Base-by-base conservation (phyloP, 2,329 filamentous ascomycete genomes). In the Lecanicillium sp. region DNA sequence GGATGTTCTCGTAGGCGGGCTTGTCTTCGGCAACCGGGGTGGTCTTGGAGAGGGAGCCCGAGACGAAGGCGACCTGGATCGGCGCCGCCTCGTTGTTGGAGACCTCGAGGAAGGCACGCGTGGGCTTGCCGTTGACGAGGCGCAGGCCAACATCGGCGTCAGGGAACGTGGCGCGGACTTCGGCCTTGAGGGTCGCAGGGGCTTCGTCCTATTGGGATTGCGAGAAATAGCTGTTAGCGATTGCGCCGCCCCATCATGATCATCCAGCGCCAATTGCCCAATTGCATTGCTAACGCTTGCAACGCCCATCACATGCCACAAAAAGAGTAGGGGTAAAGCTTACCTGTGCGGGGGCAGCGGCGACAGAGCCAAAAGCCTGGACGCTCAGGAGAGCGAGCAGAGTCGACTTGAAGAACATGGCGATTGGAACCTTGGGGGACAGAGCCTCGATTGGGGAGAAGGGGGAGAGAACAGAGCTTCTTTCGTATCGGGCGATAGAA, bases 81-180 rank as follows among this genome's bases (percentile, higher is more conserved):
- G 88, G 75, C 37, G 72, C 71, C 11, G 77, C 71, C 66, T 98
- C 92, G 45, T 86, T 72, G 71, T 98, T 98, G 60, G 72, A 77
- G 59, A 98, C 72, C 54, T 87, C 80, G 52, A 98, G 68, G 39
- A 94, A 66, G 27, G 88, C 84, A 61, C 85, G 79, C 47, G 88
- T 95, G 30, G 87, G 79, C 49, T 83, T 81, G 56, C 88, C 87
- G 60, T 98, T 98, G 71, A 97, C 77, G 51, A 97, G 80, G 77
- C 94, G 95, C 52, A 97, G 80, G 54, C 90, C 92, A 52, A 96
- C 92, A 69, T 94, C 87, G 68, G 81, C 60, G 57, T 82, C 69
- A 64, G 77, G 66, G 69, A 79, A 76, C 60, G 69, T 71, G 43
- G 81, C 74, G 49, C 73, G 72, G 51, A 82, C 65, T 39, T 80